Conservation (phyloP, 257 asterid species). For the Petunia axillaris region DNA sequence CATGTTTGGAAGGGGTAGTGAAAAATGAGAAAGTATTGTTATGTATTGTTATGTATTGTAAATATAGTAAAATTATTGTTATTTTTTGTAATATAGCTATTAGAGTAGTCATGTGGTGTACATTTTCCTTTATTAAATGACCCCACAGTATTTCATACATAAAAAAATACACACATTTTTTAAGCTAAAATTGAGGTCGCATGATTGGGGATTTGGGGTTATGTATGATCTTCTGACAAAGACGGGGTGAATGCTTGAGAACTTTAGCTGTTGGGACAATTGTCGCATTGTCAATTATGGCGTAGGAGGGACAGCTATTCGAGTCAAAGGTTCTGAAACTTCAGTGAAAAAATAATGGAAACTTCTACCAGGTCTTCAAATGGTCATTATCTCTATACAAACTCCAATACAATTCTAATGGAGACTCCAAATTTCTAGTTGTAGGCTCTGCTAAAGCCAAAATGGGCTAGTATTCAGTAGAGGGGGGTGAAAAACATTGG, state of each 20-base stretch:
- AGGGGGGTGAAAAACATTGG: too few species aligned
- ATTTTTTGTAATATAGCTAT: too few species aligned
- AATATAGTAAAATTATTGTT: too few species aligned
- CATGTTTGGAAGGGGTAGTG: too few species aligned
- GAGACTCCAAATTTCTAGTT: slow-evolving; percentile 25
- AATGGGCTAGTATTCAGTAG: too few species aligned
- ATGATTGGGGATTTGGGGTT: not conserved
- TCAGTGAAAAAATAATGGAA: slow-evolving; percentile 15
- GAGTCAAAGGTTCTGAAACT: slow-evolving; percentile 22
- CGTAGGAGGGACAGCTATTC: slow-evolving; percentile 22
- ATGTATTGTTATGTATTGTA: too few species aligned
- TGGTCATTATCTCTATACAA: slow-evolving; percentile 28
- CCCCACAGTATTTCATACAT: too few species aligned
- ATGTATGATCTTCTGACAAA: slow-evolving; percentile 24
- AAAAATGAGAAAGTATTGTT: too few species aligned
- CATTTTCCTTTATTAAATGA: too few species aligned
- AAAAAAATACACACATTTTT: not conserved
- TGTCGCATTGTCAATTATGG: slow-evolving; percentile 31
- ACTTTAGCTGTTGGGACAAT: slow-evolving; percentile 24
- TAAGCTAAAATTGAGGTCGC: not conserved
- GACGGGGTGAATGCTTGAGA: slow-evolving; percentile 26
- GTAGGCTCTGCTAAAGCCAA: slow-evolving; percentile 2
- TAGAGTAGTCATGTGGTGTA: too few species aligned
- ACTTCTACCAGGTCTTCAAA: not conserved
- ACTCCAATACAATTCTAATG: slow-evolving; percentile 13